Evolutionary conservation across 2,329 filamentous ascomycete species (phyloP).

Genomic region (Scleromitrula shiraiana): DNA sequence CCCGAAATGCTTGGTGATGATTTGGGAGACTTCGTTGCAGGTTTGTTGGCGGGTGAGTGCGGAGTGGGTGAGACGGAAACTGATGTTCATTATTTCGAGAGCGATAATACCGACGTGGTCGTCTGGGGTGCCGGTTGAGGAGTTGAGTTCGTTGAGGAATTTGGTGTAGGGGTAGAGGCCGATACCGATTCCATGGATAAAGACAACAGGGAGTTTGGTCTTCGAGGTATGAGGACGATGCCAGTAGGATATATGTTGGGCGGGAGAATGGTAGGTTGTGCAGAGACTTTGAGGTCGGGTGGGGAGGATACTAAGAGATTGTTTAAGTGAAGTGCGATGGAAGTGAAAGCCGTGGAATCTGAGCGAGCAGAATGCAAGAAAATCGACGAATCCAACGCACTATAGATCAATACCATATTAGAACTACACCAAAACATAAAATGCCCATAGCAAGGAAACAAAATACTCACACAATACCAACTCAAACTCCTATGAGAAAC

Average conservation of each 20-base stretch:
- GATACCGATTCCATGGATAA: constrained; percentile 56
- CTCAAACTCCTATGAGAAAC: constrained; percentile 48
- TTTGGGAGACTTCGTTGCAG: constrained; percentile 42
- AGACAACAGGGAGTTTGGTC: constrained; percentile 48
- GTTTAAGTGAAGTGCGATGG: constrained; percentile 36
- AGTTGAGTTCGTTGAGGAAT: constrained; percentile 46
- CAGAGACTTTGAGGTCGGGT: constrained; percentile 42
- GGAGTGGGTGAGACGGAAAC: constrained; percentile 45
- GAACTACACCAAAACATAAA: neutral
- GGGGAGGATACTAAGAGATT: constrained; percentile 44
- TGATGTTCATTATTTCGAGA: constrained; percentile 50
- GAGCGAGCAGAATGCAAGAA: constrained; percentile 31
- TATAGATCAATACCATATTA: constrained; percentile 8
- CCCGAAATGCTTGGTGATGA: constrained; percentile 43
- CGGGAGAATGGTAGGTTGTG: constrained; percentile 38
- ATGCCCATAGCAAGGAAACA: neutral
- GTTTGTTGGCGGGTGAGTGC: constrained; percentile 41
- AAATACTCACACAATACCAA: constrained; percentile 45
- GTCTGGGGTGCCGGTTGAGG: constrained; percentile 30
- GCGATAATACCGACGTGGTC: constrained; percentile 49
- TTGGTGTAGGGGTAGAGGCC: constrained; percentile 49
- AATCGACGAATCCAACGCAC: constrained; percentile 31
- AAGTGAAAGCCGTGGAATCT: constrained; percentile 40
- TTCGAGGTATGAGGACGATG: constrained; percentile 51
- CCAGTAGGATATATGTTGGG: constrained; percentile 48